Evolutionary conservation across 208 protist genomes (phyloP).

Genomic region (Leishmania lainsoni): DNA sequence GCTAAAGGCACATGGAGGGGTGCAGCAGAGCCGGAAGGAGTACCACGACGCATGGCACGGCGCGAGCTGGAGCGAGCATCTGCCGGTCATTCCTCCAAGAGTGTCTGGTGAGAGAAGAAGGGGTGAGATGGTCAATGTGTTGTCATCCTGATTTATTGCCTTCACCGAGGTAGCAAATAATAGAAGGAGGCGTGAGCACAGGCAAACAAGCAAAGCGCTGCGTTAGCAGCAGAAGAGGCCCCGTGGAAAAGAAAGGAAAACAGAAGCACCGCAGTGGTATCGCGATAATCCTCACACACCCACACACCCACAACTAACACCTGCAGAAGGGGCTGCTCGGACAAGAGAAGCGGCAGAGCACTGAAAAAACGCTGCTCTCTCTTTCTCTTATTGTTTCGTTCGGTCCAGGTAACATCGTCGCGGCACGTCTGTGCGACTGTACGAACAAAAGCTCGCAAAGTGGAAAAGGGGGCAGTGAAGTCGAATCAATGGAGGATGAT

Average conservation of each 20-base stretch:
- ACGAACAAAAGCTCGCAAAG: neutral
- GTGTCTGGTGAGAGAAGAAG: neutral
- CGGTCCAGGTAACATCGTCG: neutral
- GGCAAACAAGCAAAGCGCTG: neutral
- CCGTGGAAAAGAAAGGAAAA: neutral
- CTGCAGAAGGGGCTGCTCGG: neutral
- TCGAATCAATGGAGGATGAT: neutral
- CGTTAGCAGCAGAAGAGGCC: neutral
- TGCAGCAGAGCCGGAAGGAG: neutral
- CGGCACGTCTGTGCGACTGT: neutral
- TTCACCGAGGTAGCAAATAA: neutral
- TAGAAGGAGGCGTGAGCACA: neutral
- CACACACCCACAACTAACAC: neutral
- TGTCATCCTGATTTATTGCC: neutral
- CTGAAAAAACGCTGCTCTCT: neutral
- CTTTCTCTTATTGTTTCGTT: too few species aligned
- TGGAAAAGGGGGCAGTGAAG: neutral
- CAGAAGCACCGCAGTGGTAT: neutral
- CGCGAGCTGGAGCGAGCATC: neutral
- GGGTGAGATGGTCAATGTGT: neutral
- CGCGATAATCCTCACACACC: too few species aligned
- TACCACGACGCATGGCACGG: neutral
- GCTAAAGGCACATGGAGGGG: neutral
- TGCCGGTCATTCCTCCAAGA: neutral
- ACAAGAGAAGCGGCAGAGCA: neutral